These are phyloP conservation scores for Tulasnella sp. DNA, from an alignment of 768 basidiomycete genomes.

Conservation along the genomic window DNA sequence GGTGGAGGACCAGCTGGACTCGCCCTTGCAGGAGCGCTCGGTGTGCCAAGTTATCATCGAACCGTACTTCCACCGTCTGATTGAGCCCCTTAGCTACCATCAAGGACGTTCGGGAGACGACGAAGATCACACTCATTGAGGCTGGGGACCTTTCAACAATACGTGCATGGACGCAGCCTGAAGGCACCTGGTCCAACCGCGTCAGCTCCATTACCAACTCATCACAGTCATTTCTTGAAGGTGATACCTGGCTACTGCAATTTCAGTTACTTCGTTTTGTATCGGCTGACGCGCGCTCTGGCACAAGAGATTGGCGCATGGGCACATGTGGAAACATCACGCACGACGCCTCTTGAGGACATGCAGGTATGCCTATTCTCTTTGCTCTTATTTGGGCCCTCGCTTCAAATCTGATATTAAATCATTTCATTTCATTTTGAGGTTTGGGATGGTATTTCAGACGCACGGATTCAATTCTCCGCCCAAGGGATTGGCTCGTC, in stretches of 20 bases:
- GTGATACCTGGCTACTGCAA: slow-evolving; percentile 31
- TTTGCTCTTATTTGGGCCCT: slow-evolving; percentile 9
- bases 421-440: slow-evolving; percentile 19
- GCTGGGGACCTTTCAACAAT: slow-evolving; percentile 63
- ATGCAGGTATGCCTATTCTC: slow-evolving; percentile 52
- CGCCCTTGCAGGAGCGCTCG: slow-evolving; percentile 74
- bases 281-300: not conserved
- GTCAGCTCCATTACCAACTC: slow-evolving; percentile 77
- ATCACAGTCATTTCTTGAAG: slow-evolving; percentile 53
- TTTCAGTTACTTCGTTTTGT: not conserved
- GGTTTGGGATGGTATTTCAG: slow-evolving; percentile 91
- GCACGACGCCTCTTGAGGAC: slow-evolving; percentile 65
- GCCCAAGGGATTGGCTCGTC: slow-evolving; percentile 28
- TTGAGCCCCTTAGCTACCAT: slow-evolving; percentile 47
- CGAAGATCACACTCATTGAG: slow-evolving; percentile 68
- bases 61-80: not conserved
- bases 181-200: slow-evolving; percentile 60
- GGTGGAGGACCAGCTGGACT: slow-evolving; percentile 91
- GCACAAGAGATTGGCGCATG: slow-evolving; percentile 70
- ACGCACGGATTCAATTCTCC: slow-evolving; percentile 63
- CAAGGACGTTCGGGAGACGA: slow-evolving; percentile 36
- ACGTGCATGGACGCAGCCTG: slow-evolving; percentile 49
- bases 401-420: no score
- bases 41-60: slow-evolving; percentile 34
- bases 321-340: slow-evolving; percentile 52